Evolutionary conservation across 192 early-diverging fungal genomes (phyloP).

Genomic region (Dimargaris cristalligena): DNA sequence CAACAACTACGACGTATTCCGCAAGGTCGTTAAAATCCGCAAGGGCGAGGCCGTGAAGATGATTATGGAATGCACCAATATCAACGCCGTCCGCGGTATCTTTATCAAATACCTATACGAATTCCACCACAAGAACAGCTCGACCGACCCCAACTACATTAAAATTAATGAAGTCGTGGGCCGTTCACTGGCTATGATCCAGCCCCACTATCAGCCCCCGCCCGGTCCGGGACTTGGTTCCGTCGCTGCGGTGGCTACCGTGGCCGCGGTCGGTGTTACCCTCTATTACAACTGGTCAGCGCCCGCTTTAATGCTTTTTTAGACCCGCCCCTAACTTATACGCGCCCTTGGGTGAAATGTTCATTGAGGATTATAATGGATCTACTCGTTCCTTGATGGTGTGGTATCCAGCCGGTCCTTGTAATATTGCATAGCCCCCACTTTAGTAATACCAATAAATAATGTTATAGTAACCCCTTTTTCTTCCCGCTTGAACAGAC

Average conservation of each 20-base stretch:
- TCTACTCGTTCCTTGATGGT: no score
- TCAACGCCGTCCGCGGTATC: slow-evolving; percentile 40
- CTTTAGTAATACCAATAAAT: no score
- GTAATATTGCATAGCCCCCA: no score
- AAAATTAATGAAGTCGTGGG: slow-evolving; percentile 35
- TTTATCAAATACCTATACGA: slow-evolving; percentile 46
- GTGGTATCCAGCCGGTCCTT: no score
- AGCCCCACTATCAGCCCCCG: neutral
- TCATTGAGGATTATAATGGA: no score
- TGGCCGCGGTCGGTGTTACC: neutral
- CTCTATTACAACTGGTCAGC: neutral
- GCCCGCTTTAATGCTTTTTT: no score
- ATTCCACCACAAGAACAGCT: slow-evolving; percentile 41
- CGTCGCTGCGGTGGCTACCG: neutral
- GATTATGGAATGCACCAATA: slow-evolving; percentile 35
- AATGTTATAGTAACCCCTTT: no score
- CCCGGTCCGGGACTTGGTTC: neutral
- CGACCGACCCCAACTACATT: slow-evolving; percentile 42
- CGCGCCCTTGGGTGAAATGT: no score
- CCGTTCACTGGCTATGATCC: slow-evolving; percentile 12
- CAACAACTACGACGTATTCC: slow-evolving; percentile 69
- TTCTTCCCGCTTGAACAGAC: no score
- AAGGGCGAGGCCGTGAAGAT: slow-evolving; percentile 64
- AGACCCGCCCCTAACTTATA: no score
- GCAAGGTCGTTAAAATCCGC: slow-evolving; percentile 79